These are phyloP conservation scores for Geosmithia flava DNA, from an alignment of 2,329 filamentous ascomycete genomes.

Conservation along the genomic window DNA sequence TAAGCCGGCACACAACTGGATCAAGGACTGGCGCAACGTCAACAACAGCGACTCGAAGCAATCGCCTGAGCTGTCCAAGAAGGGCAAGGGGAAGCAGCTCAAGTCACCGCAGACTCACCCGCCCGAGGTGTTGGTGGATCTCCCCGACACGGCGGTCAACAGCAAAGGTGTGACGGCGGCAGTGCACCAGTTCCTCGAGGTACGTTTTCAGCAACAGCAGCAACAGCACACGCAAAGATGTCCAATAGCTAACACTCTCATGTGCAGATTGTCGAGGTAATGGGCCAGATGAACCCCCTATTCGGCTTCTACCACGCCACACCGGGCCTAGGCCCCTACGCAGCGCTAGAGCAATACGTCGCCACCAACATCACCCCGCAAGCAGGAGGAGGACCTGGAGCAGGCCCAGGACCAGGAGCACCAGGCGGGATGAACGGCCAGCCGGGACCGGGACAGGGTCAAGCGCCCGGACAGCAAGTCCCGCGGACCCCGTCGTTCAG, in stretches of 20 bases:
- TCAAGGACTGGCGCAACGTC: slow-evolving; percentile 51
- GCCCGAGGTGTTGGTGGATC: slow-evolving; percentile 41
- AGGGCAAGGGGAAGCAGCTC: slow-evolving; percentile 43
- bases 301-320: slow-evolving; percentile 46
- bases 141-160: slow-evolving; percentile 47
- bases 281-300: slow-evolving; percentile 54
- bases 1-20: slow-evolving; percentile 49
- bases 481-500: slow-evolving; percentile 42
- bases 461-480: slow-evolving; percentile 27
- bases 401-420: slow-evolving; percentile 10
- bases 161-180: slow-evolving; percentile 47
- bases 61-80: slow-evolving; percentile 57
- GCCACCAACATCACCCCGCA: slow-evolving; percentile 25
- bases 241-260: not conserved
- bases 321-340: slow-evolving; percentile 40
- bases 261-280: slow-evolving; percentile 47
- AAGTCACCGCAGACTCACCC: slow-evolving; percentile 48
- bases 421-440: slow-evolving; percentile 27
- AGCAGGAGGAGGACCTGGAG: slow-evolving; percentile 5
- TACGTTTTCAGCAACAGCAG: slow-evolving; percentile 18
- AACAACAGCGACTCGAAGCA: slow-evolving; percentile 49
- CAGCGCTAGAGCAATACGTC: slow-evolving; percentile 49
- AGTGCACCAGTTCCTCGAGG: slow-evolving; percentile 54
- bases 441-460: no score
- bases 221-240: not conserved